Conservation (phyloP, 2,329 filamentous ascomycete species). For the Exserohilum rostratum region DNA sequence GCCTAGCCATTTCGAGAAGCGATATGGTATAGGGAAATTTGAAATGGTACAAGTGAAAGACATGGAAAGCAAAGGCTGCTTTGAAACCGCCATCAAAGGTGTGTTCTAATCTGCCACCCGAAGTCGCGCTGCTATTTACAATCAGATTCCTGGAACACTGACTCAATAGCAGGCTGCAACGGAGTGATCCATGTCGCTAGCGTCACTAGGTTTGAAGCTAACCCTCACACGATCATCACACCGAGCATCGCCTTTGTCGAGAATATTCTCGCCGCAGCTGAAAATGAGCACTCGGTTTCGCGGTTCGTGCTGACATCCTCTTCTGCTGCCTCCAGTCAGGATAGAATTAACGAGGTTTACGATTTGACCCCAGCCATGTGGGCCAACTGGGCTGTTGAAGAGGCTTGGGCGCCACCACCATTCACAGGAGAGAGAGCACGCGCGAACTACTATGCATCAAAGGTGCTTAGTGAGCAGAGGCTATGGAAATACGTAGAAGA, state of each 20-base stretch:
- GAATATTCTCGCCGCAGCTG: constrained; percentile 38
- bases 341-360: constrained; percentile 36
- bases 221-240: constrained; percentile 53
- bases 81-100: constrained; percentile 50
- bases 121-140: constrained; percentile 32
- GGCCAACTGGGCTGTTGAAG: constrained; percentile 10
- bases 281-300: constrained; percentile 18
- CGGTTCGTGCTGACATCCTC: constrained; percentile 51
- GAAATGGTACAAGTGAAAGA: constrained; percentile 10
- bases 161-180: constrained; percentile 29
- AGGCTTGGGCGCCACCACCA: constrained; percentile 24
- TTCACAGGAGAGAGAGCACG: constrained; percentile 38
- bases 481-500: constrained; percentile 53
- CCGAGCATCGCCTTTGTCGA: constrained; percentile 42
- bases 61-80: constrained; percentile 46
- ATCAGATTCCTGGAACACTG: neutral
- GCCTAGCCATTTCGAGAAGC: neutral
- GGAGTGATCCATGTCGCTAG: constrained; percentile 52
- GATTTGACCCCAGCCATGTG: constrained; percentile 2
- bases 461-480: constrained; percentile 52
- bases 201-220: constrained; percentile 42
- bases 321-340: constrained; percentile 38
- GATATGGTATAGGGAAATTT: too few relatives aligned
- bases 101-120: constrained; percentile 39
- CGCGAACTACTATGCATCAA: constrained; percentile 52